Base-by-base conservation (phyloP, 306 rosid genomes). In the Quillaja saponaria region DNA sequence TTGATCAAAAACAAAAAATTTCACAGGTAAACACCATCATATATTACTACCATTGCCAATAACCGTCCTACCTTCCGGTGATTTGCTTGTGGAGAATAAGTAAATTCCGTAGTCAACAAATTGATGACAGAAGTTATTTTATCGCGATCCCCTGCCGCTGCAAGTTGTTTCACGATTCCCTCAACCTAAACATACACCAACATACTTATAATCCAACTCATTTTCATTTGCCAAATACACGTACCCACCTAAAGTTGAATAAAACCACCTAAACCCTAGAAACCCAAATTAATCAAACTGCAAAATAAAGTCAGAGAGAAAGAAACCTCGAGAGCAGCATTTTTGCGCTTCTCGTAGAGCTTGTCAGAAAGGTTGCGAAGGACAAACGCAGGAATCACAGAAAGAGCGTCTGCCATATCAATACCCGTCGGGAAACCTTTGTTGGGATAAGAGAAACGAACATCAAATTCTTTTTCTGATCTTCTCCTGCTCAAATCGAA, bases 331-430 rank as follows among this genome's bases (percentile, higher is more conserved):
- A 89, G 85, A 42, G 99, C 99, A 52, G 99, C 99, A 82, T 89
- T 94, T 73, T 94, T 94, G 69, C 99, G 97, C 80, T 87, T 94
- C 88, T 94, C 99, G 33, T 94, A 94, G 58, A 89, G 91, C 77
- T 94, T 90, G 78, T 94, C 99, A 58, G 99, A 71, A 47, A 94
- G 95, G 74, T 94, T 94, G 28, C 99, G 99, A 39, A 90, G 86
- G 61, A 87, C 91, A 10, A 81, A 78, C 25, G 96, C 68, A 35
- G 97, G 87, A 78, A 89, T 44, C 71, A 74, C 80, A 57, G 84
- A 55, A 13, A 77, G 71, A 69, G 78, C 94, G 66, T 89, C 99
- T 38, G 85, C 87, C 99, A 94, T 92, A 64, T 58, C 66, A 61
- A 74, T 25, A 25, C 31, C 4, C 31, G 31, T 25, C 31, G 31